These are phyloP conservation scores for Periconia digitata DNA, from an alignment of 2,329 filamentous ascomycete genomes.

Conservation along the genomic window DNA sequence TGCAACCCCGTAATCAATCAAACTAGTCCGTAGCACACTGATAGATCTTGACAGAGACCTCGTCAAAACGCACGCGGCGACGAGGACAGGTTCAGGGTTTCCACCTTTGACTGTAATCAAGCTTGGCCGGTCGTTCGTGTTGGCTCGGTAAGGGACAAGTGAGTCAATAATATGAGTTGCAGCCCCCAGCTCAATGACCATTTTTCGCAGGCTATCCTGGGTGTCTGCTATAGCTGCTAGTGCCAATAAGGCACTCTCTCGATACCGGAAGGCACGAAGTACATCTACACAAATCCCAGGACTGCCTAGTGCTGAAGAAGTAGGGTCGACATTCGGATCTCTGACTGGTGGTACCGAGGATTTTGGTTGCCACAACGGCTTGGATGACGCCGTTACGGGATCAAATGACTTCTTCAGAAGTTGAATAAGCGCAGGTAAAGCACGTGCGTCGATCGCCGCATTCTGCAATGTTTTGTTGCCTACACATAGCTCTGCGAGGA, in stretches of 20 bases:
- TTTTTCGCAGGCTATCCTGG: slow-evolving; percentile 82
- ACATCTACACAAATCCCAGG: slow-evolving; percentile 51
- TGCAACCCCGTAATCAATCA: slow-evolving; percentile 83
- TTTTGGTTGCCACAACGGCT: slow-evolving; percentile 58
- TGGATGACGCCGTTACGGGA: slow-evolving; percentile 51
- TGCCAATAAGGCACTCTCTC: slow-evolving; percentile 75
- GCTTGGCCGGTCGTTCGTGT: slow-evolving; percentile 38
- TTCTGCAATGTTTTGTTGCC: slow-evolving; percentile 80
- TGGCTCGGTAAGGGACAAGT: slow-evolving; percentile 61
- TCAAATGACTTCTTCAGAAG: slow-evolving; percentile 69
- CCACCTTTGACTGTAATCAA: slow-evolving; percentile 59
- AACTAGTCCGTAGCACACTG: slow-evolving; percentile 76
- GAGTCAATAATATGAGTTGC: slow-evolving; percentile 83
- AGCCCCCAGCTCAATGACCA: slow-evolving; percentile 78
- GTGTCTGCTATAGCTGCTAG: slow-evolving; percentile 79
- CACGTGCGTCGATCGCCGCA: slow-evolving; percentile 72
- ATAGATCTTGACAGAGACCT: slow-evolving; percentile 83
- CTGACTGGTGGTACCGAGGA: slow-evolving; percentile 24
- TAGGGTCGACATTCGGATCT: slow-evolving; percentile 30
- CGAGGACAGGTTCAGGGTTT: slow-evolving; percentile 76
- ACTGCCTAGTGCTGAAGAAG: slow-evolving; percentile 36
- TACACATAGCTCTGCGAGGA: slow-evolving; percentile 76
- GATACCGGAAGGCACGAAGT: slow-evolving; percentile 71
- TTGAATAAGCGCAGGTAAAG: slow-evolving; percentile 63
- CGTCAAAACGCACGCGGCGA: slow-evolving; percentile 82